Conservation (phyloP, 768 basidiomycete genomes). For the Tylopilus felleus region DNA sequence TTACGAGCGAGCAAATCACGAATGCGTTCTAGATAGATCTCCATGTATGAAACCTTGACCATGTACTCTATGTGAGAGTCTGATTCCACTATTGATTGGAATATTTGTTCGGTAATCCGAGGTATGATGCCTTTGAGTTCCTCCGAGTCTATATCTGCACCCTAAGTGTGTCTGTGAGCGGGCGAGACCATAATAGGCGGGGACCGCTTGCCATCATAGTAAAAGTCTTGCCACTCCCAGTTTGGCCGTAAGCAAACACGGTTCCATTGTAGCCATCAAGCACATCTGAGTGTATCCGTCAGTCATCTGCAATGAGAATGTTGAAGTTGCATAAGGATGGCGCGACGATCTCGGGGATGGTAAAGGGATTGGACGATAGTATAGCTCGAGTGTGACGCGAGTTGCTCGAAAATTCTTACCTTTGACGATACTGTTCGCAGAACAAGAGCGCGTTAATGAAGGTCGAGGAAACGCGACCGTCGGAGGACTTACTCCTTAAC, state of each 20-base stretch:
- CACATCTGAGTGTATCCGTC: constrained; percentile 62
- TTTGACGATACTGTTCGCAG: constrained; percentile 71
- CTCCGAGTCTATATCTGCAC: constrained; percentile 93
- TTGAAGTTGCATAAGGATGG: neutral
- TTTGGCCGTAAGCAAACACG: constrained; percentile 96
- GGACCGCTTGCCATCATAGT: constrained; percentile 86
- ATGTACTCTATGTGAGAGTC: constrained; percentile 95
- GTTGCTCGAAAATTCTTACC: constrained; percentile 43
- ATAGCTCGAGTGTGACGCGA: neutral
- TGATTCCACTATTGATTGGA: constrained; percentile 94
- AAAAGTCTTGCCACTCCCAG: constrained; percentile 94
- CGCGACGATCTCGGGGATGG: constrained; percentile 2
- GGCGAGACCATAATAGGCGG: constrained; percentile 2
- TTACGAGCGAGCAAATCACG: constrained; percentile 92
- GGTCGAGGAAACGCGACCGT: constrained; percentile 1
- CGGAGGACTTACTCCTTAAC: constrained; percentile 79
- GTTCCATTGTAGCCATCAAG: constrained; percentile 99
- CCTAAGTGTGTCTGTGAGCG: constrained; percentile 45
- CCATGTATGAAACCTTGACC: constrained; percentile 99
- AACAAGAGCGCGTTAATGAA: constrained; percentile 18
- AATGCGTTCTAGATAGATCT: constrained; percentile 96
- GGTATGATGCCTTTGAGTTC: constrained; percentile 96
- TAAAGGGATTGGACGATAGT: neutral
- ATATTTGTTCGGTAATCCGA: constrained; percentile 98
- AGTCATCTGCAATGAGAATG: constrained; percentile 11